A percentile compares a stretch with the other conserved stretches of the same genome.
Evolutionary conservation across 78 protist species (phyloP).

Genomic region (Polysphondylium violaceum): DNA sequence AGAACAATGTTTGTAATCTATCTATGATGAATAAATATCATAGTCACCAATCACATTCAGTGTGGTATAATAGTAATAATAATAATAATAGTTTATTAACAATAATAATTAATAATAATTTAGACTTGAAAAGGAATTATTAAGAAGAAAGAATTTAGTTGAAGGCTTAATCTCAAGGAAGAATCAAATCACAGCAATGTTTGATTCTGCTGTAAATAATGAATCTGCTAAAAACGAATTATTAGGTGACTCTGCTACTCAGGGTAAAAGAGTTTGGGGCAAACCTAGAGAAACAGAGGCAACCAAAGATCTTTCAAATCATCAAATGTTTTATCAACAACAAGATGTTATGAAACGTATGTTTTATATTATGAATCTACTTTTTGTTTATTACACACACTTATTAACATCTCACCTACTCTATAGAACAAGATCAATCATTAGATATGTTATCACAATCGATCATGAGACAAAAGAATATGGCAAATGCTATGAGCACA

Average conservation of each 20-base stretch:
- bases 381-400: background rate
- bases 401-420: no score
- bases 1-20: conserved; percentile 23
- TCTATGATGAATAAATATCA: background rate
- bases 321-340: conserved; percentile 14
- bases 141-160: conserved; percentile 43
- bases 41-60: background rate
- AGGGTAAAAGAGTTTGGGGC: conserved; percentile 20
- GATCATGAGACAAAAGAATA: conserved; percentile 39
- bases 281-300: conserved; percentile 55
- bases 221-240: conserved; percentile 28
- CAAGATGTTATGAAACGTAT: conserved; percentile 21
- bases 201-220: conserved; percentile 49
- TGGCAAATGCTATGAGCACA: conserved; percentile 44
- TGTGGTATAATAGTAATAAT: background rate
- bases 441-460: conserved; percentile 43
- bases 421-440: conserved; percentile 33
- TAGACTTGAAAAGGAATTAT: conserved; percentile 36
- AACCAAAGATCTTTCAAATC: conserved; percentile 24
- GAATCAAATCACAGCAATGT: conserved; percentile 23
- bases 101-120: no score
- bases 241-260: conserved; percentile 3
- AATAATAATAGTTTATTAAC: background rate
- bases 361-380: background rate
- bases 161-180: conserved; percentile 34